Conservation (phyloP, 371 early-diverging fungal species). For the Mucor lusitanicus region DNA sequence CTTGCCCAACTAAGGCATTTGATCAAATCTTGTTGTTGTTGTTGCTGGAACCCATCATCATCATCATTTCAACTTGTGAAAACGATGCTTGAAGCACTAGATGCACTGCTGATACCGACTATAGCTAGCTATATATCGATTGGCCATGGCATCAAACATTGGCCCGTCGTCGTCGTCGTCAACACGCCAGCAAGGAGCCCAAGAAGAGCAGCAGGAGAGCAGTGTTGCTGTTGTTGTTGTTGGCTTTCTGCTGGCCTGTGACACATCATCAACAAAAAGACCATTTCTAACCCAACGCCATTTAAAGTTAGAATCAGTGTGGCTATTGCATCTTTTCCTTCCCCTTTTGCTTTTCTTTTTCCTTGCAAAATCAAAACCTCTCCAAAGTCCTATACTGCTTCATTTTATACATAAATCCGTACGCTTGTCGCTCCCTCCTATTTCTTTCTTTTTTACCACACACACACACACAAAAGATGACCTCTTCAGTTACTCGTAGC, state of each 20-base stretch:
- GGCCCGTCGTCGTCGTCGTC: neutral
- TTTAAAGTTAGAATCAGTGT: slow-evolving; percentile 22
- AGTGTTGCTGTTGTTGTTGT: neutral
- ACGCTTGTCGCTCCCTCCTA: neutral
- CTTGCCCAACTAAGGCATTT: neutral
- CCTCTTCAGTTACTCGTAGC: slow-evolving; percentile 25
- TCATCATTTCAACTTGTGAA: neutral
- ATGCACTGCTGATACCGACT: too few relatives aligned
- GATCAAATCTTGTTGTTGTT: neutral
- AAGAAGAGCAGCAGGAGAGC: too few relatives aligned
- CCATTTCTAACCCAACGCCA: slow-evolving; percentile 26
- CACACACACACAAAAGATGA: slow-evolving; percentile 10
- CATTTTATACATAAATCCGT: neutral
- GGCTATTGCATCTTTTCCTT: slow-evolving; percentile 24
- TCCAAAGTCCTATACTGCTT: neutral
- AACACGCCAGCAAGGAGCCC: slow-evolving; percentile 1
- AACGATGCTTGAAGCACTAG: too few relatives aligned
- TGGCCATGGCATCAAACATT: neutral
- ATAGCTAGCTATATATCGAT: too few relatives aligned
- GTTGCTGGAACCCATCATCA: too few relatives aligned
- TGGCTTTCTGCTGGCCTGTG: slow-evolving; percentile 14
- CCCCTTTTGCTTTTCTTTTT: slow-evolving; percentile 19
- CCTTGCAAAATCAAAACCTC: slow-evolving; percentile 2
- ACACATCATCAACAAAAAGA: slow-evolving; percentile 22
- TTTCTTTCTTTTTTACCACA: slow-evolving; percentile 1